Conservation (phyloP, 2,329 filamentous ascomycete species). For the Pseudofabraea citricarpa region DNA sequence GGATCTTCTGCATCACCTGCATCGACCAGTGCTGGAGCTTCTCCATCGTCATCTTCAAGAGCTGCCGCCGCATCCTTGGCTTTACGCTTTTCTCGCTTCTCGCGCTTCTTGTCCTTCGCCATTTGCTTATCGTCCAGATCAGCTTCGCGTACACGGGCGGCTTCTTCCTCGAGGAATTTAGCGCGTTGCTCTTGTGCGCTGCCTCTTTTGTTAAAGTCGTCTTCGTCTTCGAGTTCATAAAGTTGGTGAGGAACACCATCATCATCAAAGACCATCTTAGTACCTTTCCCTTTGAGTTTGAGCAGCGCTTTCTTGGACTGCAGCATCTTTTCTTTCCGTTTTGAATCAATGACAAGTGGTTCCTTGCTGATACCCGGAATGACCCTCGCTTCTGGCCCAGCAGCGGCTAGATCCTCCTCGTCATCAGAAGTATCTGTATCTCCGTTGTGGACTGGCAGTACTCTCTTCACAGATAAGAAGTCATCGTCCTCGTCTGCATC, state of each 20-base stretch:
- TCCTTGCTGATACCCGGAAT: conserved; percentile 64
- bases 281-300: conserved; percentile 82
- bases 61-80: conserved; percentile 54
- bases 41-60: conserved; percentile 29
- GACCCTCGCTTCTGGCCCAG: conserved; percentile 46
- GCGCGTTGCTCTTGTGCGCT: conserved; percentile 70
- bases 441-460: conserved; percentile 65
- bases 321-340: conserved; percentile 91
- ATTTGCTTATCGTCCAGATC: conserved; percentile 80
- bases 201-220: conserved; percentile 71
- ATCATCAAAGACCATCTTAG: conserved; percentile 86
- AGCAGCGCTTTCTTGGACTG: conserved; percentile 91
- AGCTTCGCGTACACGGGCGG: conserved; percentile 63
- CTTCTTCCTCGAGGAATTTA: conserved; percentile 74
- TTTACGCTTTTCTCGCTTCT: conserved; percentile 69
- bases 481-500: conserved; percentile 69
- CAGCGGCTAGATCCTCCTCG: conserved; percentile 35
- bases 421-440: conserved; percentile 38
- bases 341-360: conserved; percentile 82
- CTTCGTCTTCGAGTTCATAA: conserved; percentile 85
- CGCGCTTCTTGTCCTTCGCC: conserved; percentile 74
- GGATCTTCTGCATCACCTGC: conserved; percentile 46
- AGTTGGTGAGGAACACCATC: conserved; percentile 80
- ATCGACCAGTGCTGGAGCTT: conserved; percentile 24
- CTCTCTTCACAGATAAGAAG: conserved; percentile 85